Evolutionary conservation across 1,284 basidiomycete genomes (phyloP).

Genomic region (Austroboletus niveus): DNA sequence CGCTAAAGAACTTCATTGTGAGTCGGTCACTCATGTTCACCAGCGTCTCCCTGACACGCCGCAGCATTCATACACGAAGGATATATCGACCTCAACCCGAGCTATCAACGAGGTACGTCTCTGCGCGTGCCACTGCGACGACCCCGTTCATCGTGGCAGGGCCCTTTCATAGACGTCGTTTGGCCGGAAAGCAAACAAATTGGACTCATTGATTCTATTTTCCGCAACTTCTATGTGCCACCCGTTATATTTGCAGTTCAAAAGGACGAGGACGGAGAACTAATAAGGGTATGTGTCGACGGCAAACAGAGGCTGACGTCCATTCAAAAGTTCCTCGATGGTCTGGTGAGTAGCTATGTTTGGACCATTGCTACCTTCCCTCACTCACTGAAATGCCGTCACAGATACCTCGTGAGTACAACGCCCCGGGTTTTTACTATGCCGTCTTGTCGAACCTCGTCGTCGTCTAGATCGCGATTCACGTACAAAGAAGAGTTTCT

Average conservation of each 20-base stretch:
- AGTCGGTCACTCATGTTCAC: constrained; percentile 16
- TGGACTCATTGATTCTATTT: constrained; percentile 73
- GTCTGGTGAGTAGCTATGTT: constrained; percentile 45
- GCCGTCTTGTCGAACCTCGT: not conserved
- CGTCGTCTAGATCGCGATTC: constrained; percentile 43
- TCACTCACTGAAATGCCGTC: constrained; percentile 4
- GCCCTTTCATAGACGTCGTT: constrained; percentile 53
- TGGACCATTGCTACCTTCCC: not conserved
- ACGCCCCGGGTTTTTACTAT: not conserved
- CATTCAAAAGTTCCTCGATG: constrained; percentile 69
- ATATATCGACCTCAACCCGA: constrained; percentile 60
- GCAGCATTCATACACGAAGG: constrained; percentile 63
- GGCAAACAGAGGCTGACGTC: constrained; percentile 76
- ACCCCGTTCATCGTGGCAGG: constrained; percentile 1
- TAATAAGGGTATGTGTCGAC: constrained; percentile 65
- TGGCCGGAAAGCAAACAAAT: constrained; percentile 71
- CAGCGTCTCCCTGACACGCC: constrained; percentile 4
- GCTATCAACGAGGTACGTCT: constrained; percentile 63
- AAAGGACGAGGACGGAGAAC: constrained; percentile 51
- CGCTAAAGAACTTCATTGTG: constrained; percentile 55
- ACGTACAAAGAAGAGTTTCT: constrained; percentile 55
- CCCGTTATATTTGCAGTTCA: constrained; percentile 68
- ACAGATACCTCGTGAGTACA: constrained; percentile 51
- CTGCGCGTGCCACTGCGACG: not conserved
- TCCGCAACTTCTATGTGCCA: constrained; percentile 70